A percentile compares a stretch with the other conserved stretches of the same genome.
Conservation (phyloP, 768 basidiomycete species). For the Trametes sanguinea region DNA sequence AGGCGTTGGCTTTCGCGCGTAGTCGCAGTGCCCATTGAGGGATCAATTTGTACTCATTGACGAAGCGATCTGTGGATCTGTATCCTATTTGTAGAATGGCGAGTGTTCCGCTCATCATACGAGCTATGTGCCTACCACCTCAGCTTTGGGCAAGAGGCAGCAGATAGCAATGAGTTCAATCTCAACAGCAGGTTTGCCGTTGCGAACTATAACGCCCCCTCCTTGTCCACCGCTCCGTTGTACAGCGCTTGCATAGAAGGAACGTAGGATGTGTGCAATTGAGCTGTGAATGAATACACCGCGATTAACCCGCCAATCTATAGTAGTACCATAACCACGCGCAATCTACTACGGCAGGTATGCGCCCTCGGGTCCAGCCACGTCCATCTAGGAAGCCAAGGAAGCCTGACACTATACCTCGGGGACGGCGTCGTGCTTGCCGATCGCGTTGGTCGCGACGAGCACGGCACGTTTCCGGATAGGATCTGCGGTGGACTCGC, state of each 20-base stretch:
- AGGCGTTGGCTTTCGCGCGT: constrained; percentile 58
- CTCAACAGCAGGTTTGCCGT: no score
- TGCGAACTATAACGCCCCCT: no score
- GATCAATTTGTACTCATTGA: not conserved
- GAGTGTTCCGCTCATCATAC: no score
- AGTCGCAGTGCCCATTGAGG: constrained; percentile 13
- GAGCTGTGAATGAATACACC: constrained; percentile 23
- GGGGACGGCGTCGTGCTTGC: constrained; percentile 12
- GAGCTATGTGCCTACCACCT: no score
- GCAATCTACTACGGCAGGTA: not conserved
- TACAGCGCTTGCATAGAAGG: no score
- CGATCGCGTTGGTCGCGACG: constrained; percentile 40
- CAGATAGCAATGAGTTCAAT: no score
- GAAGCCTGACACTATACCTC: not conserved
- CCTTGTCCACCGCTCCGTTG: no score
- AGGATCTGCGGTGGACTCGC: constrained; percentile 36
- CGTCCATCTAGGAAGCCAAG: not conserved
- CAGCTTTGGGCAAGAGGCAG: no score
- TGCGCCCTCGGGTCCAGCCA: not conserved
- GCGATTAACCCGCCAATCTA: constrained; percentile 17
- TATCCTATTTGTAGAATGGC: no score
- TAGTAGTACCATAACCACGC: not conserved
- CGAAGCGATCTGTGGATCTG: no score
- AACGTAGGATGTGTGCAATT: constrained; percentile 8
- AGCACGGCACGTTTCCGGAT: constrained; percentile 54